Percentiles rank a stretch among this genome's conserved stretches.
phyloP scores from a whole-genome alignment of 306 rosid genomes.

The barrel medic (Medicago truncatula) region MtrunA17r5.0-ANR NC_053044.1:6791501-6792000 shows the following conservation, averaged over 20 bases:
- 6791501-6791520: slow-evolving; percentile 23
- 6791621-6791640: slow-evolving; percentile 37
- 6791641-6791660: slow-evolving; percentile 36
- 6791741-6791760: too few relatives aligned
- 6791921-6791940: slow-evolving; percentile 16
- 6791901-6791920: neutral
- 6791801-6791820: too few relatives aligned
- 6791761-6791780: too few relatives aligned
- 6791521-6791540: slow-evolving; percentile 39
- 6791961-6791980: neutral
- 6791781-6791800: too few relatives aligned
- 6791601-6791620: slow-evolving; percentile 31
- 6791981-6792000: neutral
- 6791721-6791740: too few relatives aligned
- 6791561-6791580: slow-evolving; percentile 30
- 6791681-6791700: slow-evolving; percentile 38
- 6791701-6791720: slow-evolving; percentile 33
- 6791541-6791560: slow-evolving; percentile 38
- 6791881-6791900: neutral
- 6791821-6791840: too few relatives aligned
- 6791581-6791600: slow-evolving; percentile 44
- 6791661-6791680: neutral
- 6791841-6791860: too few relatives aligned
- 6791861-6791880: too few relatives aligned
- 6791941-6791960: neutral